Base-by-base conservation (phyloP, 2,329 filamentous ascomycete species). In the Aplosporella prunicola region DNA sequence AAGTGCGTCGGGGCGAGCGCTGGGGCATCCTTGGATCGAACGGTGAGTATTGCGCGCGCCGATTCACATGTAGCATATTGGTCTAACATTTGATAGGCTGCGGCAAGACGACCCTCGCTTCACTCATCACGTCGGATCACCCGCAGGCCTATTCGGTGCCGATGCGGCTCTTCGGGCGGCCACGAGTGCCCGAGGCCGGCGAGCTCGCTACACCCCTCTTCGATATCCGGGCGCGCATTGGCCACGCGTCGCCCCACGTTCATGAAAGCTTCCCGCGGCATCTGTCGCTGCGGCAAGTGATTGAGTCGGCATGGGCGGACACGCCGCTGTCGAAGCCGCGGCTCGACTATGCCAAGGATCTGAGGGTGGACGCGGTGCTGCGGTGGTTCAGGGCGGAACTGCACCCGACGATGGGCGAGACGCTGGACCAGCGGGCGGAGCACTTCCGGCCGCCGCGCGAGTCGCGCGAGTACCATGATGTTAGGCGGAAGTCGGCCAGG, bases 51-150 rank as follows among this genome's bases (percentile, higher is more conserved):
- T 32, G 11, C 20, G 31, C n/a, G 4, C 29, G 23, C 8, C 10
- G 17, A 25, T 15, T 23, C 23, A 24, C 2, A 23, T 11, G n/a
- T n/a, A n/a, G n/a, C n/a, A n/a, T n/a, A n/a, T n/a, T n/a, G n/a
- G n/a, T n/a, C n/a, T n/a, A n/a, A n/a, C n/a, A n/a, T n/a, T n/a
- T 23, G 20, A 10, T 32, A 57, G 55, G 82, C 9, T 93, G 85
- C 1, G 91, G 91, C 14, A 98, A 98, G 66, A 96, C 91, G 0
- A 96, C 91, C 0, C 71, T 98, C 28, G 74, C 96, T 20, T 91
- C 87, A 5, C 70, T 96, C 4, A 82, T 96, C 42, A 93, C 85
- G 43, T 95, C 89, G 1, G 91, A 98, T 52, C 91, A 98, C 51
- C 91, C 91, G 0, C 89, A 96, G 58, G 79, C 88, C 0, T 96